phyloP scores from a whole-genome alignment of 352 stramenopile species.

The Thalassiosira sp. region DNA sequence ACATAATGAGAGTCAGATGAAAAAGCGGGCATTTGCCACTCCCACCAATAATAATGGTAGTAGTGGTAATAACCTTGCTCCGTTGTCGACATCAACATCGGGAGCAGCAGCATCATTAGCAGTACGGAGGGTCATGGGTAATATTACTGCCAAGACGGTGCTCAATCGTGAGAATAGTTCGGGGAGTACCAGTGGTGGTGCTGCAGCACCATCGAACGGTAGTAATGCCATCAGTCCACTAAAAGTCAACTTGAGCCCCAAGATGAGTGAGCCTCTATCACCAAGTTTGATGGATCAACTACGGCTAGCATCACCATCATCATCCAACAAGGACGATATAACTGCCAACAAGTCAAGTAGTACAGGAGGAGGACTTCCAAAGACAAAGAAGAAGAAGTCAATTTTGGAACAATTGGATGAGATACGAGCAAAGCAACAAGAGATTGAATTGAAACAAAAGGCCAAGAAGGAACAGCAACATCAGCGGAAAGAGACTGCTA shows the following conservation, averaged over 20 bases:
- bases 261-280: no score
- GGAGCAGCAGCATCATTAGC: not conserved
- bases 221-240: no score
- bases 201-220: not conserved
- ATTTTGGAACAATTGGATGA: slow-evolving; percentile 39
- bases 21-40: not conserved
- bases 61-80: not conserved
- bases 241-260: no score
- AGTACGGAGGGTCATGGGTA: slow-evolving; percentile 18
- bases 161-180: not conserved
- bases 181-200: not conserved
- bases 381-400: slow-evolving; percentile 32
- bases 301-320: not conserved
- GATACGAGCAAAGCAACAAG: slow-evolving; percentile 32
- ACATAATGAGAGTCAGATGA: slow-evolving; percentile 23
- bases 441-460: slow-evolving; percentile 6
- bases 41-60: not conserved
- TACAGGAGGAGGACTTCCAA: not conserved
- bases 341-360: no score
- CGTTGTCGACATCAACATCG: no score
- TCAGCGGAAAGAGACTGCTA: no score
- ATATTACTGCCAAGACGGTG: slow-evolving; percentile 11
- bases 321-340: not conserved
- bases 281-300: not conserved
- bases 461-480: no score